Percentiles rank a stretch among this genome's conserved stretches.
Evolutionary conservation across 1,284 basidiomycete species (phyloP).

Genomic region (Sparassis latifolia): DNA sequence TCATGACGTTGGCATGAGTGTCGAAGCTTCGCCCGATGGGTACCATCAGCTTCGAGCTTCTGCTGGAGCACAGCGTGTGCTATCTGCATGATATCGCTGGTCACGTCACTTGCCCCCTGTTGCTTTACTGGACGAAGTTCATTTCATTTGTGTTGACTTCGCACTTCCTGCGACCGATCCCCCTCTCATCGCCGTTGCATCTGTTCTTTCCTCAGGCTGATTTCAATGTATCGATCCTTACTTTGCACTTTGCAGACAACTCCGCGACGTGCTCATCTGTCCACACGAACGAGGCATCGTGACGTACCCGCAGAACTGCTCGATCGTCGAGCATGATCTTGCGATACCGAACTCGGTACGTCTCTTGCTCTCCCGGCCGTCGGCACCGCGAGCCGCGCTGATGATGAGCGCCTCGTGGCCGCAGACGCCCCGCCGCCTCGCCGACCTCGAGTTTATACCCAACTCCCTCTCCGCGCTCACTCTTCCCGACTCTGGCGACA

Average conservation of each 20-base stretch:
- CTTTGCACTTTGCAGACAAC: slow-evolving; percentile 43
- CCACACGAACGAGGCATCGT: slow-evolving; percentile 62
- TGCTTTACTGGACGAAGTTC: no score
- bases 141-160: no score
- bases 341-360: slow-evolving; percentile 44
- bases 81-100: no score
- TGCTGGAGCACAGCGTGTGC: no score
- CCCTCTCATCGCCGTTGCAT: no score
- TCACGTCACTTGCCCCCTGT: no score
- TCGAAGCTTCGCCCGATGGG: no score
- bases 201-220: no score
- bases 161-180: no score
- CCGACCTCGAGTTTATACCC: slow-evolving; percentile 53
- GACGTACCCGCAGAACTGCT: slow-evolving; percentile 51
- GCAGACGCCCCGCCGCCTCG: slow-evolving; percentile 46
- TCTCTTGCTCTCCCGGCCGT: slow-evolving; percentile 9
- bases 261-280: slow-evolving; percentile 71
- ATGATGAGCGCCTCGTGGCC: neutral
- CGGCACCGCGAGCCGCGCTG: no score
- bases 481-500: slow-evolving; percentile 45
- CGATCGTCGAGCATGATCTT: slow-evolving; percentile 67
- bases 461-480: slow-evolving; percentile 64
- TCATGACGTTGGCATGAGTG: no score
- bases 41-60: no score
- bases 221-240: neutral